phyloP scores from a whole-genome alignment of 768 basidiomycete species.

The Auricularia heimuer region DNA sequence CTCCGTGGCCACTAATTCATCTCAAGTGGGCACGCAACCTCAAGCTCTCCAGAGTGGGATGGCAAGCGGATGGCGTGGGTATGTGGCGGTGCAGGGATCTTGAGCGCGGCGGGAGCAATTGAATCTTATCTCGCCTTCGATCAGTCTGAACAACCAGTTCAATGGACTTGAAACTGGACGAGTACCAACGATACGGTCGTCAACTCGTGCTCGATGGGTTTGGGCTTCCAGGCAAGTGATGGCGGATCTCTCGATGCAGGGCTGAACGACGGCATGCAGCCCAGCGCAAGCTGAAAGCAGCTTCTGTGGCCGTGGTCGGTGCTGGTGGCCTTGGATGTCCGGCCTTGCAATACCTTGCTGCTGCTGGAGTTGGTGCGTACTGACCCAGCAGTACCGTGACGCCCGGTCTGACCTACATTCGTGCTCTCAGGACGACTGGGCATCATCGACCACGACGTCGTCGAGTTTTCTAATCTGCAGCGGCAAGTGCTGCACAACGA shows the following conservation, averaged over 20 bases:
- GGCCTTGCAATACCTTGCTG: constrained; percentile 86
- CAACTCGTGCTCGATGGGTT: constrained; percentile 93
- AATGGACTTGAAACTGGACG: constrained; percentile 25
- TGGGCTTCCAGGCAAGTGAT: constrained; percentile 61
- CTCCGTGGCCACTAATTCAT: too few species aligned
- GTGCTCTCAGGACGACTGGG: constrained; percentile 56
- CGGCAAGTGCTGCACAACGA: constrained; percentile 86
- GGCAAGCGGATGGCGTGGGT: too few species aligned
- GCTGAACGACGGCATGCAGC: constrained; percentile 33
- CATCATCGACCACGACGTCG: constrained; percentile 80
- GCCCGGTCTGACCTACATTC: not conserved
- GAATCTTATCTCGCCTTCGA: too few species aligned
- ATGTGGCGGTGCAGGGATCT: too few species aligned
- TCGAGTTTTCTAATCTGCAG: constrained; percentile 84
- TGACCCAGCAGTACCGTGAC: not conserved
- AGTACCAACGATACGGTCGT: constrained; percentile 86
- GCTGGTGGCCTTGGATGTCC: constrained; percentile 97
- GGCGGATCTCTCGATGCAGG: not conserved
- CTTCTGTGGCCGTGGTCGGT: constrained; percentile 80
- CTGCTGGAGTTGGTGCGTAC: constrained; percentile 76
- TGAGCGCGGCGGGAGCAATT: too few species aligned
- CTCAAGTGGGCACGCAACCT: too few species aligned
- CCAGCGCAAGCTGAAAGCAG: constrained; percentile 67
- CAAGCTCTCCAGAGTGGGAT: too few species aligned
- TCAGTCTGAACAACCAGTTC: too few species aligned